Base-by-base conservation (phyloP, 1,284 basidiomycete species). In the Irpex lacteus region DNA sequence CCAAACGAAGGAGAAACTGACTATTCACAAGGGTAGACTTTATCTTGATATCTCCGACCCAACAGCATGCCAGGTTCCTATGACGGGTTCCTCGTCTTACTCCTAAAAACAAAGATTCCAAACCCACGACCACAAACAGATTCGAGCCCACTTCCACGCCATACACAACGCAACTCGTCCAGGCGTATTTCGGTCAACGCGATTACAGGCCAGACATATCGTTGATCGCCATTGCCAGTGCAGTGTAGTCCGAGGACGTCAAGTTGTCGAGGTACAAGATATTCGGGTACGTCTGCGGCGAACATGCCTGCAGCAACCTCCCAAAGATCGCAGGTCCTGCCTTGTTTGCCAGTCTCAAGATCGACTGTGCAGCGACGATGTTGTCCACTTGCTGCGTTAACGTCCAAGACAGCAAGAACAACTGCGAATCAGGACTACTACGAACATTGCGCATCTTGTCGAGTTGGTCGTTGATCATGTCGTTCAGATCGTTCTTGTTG, bases 361-460 rank as follows among this genome's bases (percentile, higher is more conserved):
- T 58, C 15, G 21, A 47, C 49, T 34, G 18, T 21, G n/a, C 62
- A 15, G 26, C 58, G 9, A 58, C 38, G n/a, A 63, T 44, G 37
- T 59, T 37, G 58, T 44, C 44, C 58, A 44, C 58, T 13, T 44
- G 58, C 44, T 59, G 62, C 11, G 60, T 60, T 21, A 60, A 36
- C 21, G 62, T 63, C 62, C 62, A 63, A 7, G 62, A 63, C 38
- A 63, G 62, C 34, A 63, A 40, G 37, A 63, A 63, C 36, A 53
- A 15, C 54, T 36, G 34, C 19, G 54, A 18, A 19, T 63, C 50
- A 4, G 40, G 49, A 2, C 18, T 58, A 13, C 55, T 13, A 15
- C 62, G 38, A 3, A 59, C 40, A n/a, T 59, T 15, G 21, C 19
- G 19, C 53, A 63, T 34, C 50, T 63, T 63, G 36, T 15, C 36